Evolutionary conservation across 1,284 basidiomycete genomes (phyloP).

Genomic region (Sanghuangporus baumii): DNA sequence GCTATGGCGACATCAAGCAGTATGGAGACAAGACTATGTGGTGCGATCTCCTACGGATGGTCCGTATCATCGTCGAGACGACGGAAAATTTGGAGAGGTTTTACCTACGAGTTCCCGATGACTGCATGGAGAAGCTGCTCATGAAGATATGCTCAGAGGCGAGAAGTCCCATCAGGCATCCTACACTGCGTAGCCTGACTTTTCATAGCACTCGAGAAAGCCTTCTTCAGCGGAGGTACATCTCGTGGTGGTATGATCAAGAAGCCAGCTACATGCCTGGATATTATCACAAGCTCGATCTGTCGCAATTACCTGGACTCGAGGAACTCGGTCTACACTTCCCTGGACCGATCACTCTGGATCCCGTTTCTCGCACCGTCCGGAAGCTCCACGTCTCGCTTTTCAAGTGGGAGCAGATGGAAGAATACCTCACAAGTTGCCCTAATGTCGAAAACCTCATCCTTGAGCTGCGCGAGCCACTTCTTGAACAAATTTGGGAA

Average conservation of each 20-base stretch:
- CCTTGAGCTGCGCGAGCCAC: neutral
- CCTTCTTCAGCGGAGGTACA: neutral
- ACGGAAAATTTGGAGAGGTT: neutral
- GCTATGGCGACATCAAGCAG: slow-evolving; percentile 5
- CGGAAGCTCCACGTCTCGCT: neutral
- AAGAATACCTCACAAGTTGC: neutral
- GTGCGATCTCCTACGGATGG: slow-evolving; percentile 1
- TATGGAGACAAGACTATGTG: slow-evolving; percentile 4
- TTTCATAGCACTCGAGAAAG: slow-evolving; percentile 2
- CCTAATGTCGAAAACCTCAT: slow-evolving; percentile 1
- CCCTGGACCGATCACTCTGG: slow-evolving; percentile 4
- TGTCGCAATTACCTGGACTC: neutral
- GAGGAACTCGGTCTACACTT: slow-evolving; percentile 5
- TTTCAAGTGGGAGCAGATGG: slow-evolving; percentile 4
- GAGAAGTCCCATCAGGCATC: neutral
- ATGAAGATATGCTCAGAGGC: neutral
- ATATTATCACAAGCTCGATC: slow-evolving; percentile 3
- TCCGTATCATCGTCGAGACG: neutral
- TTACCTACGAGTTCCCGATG: slow-evolving; percentile 8
- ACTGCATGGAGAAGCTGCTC: slow-evolving; percentile 13
- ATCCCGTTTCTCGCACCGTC: neutral
- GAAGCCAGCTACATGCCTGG: neutral
- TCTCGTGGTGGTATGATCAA: neutral
- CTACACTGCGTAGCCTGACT: neutral
- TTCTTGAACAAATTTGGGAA: neutral